Evolutionary conservation across 768 basidiomycete genomes (phyloP), one percentile per base, ranked within the genome.

Genomic region (Infundibulicybe gibba): DNA sequence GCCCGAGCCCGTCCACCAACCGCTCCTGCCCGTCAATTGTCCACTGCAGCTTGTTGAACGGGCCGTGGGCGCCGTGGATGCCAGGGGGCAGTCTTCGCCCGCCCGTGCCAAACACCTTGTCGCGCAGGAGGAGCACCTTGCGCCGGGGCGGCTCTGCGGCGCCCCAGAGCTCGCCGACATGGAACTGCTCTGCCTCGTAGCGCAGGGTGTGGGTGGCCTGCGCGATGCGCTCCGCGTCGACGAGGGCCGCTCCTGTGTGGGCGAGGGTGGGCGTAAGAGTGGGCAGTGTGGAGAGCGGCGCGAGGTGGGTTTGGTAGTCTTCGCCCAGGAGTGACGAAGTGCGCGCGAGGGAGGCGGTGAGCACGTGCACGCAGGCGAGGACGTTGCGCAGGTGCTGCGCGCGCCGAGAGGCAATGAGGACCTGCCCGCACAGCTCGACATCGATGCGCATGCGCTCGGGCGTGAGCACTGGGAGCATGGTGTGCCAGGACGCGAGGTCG

Each of bases 381-480:
- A 88, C 79, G 57, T 86, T 84, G 45, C 67, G 69, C 32, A 91
- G 67, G 61, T 90, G 87, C 48, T 72, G 68, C 58, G 84, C 82
- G 55, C 88, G 74, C 37, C 88, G 68, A 31, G 67, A 68, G 80
- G 89, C 79, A 53, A 85, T 75, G 16, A 91, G 68, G 40, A 87
- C 60, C 57, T 90, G 84, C 3, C 85, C 86, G 56, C 84, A 84
- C 13, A 91, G 70, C 55, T 85, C 87, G 32, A 90, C 89, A 55
- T 91, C 89, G 35, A 87, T 79, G 42, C 74, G 77, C 85, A 91
- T 87, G 55, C 77, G 71, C 45, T 89, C 84, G 6, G 73, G 50
- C 2, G 75, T 72, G 37, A 88, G 61, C 10, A 83, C 65, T 3
- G 8, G 25, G 32, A 68, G 68, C 49, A 74, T 59, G 41, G 67